Evolutionary conservation across 2,329 filamentous ascomycete genomes (phyloP).

Genomic region (Scedosporium boydii): DNA sequence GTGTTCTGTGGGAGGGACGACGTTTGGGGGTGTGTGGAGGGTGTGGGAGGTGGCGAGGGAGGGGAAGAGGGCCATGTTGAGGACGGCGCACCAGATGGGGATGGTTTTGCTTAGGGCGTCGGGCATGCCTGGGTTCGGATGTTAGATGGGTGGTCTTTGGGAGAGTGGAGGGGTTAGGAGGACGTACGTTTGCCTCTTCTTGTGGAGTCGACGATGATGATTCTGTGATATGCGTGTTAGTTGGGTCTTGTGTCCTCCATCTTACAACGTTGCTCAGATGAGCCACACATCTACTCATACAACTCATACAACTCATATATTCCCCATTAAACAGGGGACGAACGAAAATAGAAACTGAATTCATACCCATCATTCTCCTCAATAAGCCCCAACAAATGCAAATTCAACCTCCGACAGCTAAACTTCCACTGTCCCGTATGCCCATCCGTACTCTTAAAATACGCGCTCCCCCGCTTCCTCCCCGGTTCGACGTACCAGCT

Average conservation of each 20-base stretch:
- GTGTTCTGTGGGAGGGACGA: constrained; percentile 66
- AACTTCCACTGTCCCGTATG: constrained; percentile 89
- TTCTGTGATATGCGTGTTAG: constrained; percentile 27
- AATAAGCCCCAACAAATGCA: constrained; percentile 66
- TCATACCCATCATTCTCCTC: constrained; percentile 56
- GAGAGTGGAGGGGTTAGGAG: not conserved
- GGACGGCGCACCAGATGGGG: constrained; percentile 83
- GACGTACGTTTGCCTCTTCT: constrained; percentile 70
- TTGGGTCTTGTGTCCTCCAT: not conserved
- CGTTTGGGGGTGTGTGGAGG: constrained; percentile 62
- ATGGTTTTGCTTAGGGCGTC: constrained; percentile 91
- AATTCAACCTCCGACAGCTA: constrained; percentile 72
- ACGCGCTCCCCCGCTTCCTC: constrained; percentile 63
- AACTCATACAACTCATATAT: too few relatives aligned
- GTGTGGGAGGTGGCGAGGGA: constrained; percentile 31
- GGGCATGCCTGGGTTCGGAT: constrained; percentile 56
- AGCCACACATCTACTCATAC: too few relatives aligned
- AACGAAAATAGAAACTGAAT: not conserved
- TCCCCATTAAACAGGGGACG: too few relatives aligned
- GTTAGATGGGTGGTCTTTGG: not conserved
- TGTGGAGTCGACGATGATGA: constrained; percentile 88
- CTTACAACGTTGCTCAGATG: not conserved
- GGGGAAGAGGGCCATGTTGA: constrained; percentile 74
- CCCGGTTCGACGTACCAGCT: constrained; percentile 79
- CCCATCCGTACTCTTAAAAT: constrained; percentile 97